Evolutionary conservation across 148 eudicot genomes (phyloP).

Genomic region (Chenopodium album): DNA sequence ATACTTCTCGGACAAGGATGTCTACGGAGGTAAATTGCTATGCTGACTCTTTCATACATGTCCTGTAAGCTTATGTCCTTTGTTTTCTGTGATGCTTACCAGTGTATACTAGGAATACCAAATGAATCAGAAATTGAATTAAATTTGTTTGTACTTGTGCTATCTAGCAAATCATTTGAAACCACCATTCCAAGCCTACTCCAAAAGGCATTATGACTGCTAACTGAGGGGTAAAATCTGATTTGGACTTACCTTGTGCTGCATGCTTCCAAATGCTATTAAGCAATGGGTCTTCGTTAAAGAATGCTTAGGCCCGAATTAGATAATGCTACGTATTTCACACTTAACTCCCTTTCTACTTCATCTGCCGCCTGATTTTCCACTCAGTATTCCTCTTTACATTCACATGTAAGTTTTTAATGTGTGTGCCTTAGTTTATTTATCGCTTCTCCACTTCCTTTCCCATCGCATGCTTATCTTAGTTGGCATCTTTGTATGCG

Average conservation of each 20-base stretch:
- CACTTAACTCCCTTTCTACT: background rate
- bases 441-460: background rate
- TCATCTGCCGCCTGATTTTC: too few relatives aligned
- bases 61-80: background rate
- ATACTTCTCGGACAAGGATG: constrained; percentile 63
- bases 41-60: background rate
- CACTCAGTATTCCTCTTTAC: background rate
- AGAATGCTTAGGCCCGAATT: too few relatives aligned
- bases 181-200: background rate
- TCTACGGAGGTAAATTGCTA: constrained; percentile 61
- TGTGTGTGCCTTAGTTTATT: background rate
- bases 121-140: background rate
- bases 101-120: background rate
- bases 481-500: background rate
- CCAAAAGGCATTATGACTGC: background rate
- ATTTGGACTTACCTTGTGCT: too few relatives aligned
- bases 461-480: background rate
- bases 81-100: background rate
- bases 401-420: background rate
- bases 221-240: background rate
- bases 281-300: too few relatives aligned
- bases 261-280: too few relatives aligned
- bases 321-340: background rate
- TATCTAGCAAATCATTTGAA: background rate
- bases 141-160: background rate